A percentile compares a stretch with the other conserved stretches of the same genome.
These are phyloP conservation scores for Betula pendula DNA, from an alignment of 306 rosid species.

Conservation along the genomic window DNA sequence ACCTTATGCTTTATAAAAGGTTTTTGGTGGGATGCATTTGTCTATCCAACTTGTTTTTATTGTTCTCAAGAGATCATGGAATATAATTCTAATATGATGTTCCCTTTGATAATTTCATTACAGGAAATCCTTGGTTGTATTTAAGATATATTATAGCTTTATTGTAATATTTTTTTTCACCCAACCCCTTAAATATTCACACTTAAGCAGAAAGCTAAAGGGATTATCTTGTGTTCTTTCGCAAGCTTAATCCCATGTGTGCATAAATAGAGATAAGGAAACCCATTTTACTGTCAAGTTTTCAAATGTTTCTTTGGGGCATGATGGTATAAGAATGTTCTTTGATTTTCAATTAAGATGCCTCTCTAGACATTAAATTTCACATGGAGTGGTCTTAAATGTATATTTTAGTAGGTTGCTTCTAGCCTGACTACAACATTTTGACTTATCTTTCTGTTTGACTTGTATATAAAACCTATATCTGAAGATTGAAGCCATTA, in stretches of 20 bases:
- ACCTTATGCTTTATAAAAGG: neutral
- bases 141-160: neutral
- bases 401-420: slow-evolving; percentile 6
- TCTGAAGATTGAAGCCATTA: slow-evolving; percentile 88
- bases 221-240: neutral
- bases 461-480: slow-evolving; percentile 12
- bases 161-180: neutral
- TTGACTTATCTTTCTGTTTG: slow-evolving; percentile 15
- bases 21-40: neutral
- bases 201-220: neutral
- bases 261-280: neutral
- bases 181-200: neutral
- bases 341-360: neutral
- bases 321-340: neutral
- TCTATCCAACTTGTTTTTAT: neutral
- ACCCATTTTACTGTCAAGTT: neutral
- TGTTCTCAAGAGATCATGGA: neutral
- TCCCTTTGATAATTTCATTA: neutral
- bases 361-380: slow-evolving; percentile 8
- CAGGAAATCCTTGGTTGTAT: neutral
- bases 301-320: neutral
- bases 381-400: slow-evolving; percentile 27
- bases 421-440: slow-evolving; percentile 12
- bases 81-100: neutral
- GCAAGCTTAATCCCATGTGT: neutral